Base-by-base conservation (phyloP, 208 protist genomes). In the Trypanosoma conorhini region DNA sequence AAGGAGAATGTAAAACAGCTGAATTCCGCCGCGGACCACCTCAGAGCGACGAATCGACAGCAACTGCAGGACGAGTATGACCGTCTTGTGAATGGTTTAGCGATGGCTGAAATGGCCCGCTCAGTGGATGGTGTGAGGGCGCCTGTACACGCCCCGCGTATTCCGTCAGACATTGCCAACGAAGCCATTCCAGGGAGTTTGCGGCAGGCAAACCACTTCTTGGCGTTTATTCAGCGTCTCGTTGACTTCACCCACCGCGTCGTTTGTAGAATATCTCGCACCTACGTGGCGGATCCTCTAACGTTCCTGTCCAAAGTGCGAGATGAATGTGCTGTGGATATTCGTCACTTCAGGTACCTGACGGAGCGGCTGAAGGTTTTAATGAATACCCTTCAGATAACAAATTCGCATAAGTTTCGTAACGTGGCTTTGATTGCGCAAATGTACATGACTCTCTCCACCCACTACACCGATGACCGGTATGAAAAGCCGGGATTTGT, bases 121-220 rank as follows among this genome's bases (percentile, higher is more conserved):
- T 44, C 71, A 17, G 64, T 73, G 28, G 73, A 85, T 24, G 22
- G 19, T 51, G n/a, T 28, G 35, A 4, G 17, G 8, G 40, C 28
- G 33, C 67, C 66, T 63, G 59, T 77, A 44, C 72, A 72, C 21
- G 61, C 33, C 3, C 72, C 66, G 26, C 12, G 30, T 33, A 92
- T 95, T 50, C 88, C 93, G 15, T 67, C 69, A 15, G 78, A 86
- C 13, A 79, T 99, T 35, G 84, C 98, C 1, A 76, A 96, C 22
- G 93, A 99, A 58, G 96, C 96, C 13, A 93, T 99, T 42, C 98
- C 99, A 5, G 96, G 91, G 13, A 99, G 92, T 40, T 94, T 99
- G 62, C 88, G 98, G 30, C 89, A 94, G 31, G 97, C 97, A 0
- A 95, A 98, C 68, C 97, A 99, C 73, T 99, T 99, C 72, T 62